Base-by-base conservation (phyloP, 2,329 filamentous ascomycete species). In the Daldinia sp. region DNA sequence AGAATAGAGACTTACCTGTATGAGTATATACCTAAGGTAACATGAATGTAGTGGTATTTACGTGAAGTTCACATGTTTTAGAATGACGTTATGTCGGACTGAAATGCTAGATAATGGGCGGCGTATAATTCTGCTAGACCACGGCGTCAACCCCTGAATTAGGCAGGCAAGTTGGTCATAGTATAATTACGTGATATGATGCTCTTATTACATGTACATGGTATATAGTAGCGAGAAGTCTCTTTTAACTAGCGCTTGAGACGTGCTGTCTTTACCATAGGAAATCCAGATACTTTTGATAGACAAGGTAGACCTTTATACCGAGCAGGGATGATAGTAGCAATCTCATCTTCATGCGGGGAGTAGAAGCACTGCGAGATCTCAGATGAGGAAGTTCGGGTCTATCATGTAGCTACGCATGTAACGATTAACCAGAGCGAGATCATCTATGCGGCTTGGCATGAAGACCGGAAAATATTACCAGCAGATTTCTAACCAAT, bases 261-360 rank as follows among this genome's bases (percentile, higher is more conserved):
- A 26, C 50, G 42, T 55, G 23, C 37, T 61, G 41, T 59, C 70
- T 68, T 12, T n/a, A 13, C 12, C 12, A 13, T 39, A 9, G 26
- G 7, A 18, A 33, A 18, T 9, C 26, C 10, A 18, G 13, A 6
- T 15, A 28, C n/a, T 37, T 18, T 41, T 18, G 62, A 55, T 55
- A 67, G 69, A 72, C 65, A 74, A 68, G 60, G 53, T 42, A 67
- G 67, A 65, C 26, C 70, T 42, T 42, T 42, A 18, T 54, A 60
- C 15, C 42, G 33, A 50, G 57, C 63, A 68, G 58, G 67, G 67
- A 37, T 61, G 30, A 10, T 54, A 13, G 54, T 41, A 39, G 44
- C n/a, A 26, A 51, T 46, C 15, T 28, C 46, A 59, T 57, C 28
- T 41, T 37, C 46, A 60, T 62, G 59, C 39, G 58, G 67, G 62